Evolutionary conservation across 352 stramenopile species (phyloP), one percentile per base, ranked within the genome.

Genomic region (Phytophthora pini): DNA sequence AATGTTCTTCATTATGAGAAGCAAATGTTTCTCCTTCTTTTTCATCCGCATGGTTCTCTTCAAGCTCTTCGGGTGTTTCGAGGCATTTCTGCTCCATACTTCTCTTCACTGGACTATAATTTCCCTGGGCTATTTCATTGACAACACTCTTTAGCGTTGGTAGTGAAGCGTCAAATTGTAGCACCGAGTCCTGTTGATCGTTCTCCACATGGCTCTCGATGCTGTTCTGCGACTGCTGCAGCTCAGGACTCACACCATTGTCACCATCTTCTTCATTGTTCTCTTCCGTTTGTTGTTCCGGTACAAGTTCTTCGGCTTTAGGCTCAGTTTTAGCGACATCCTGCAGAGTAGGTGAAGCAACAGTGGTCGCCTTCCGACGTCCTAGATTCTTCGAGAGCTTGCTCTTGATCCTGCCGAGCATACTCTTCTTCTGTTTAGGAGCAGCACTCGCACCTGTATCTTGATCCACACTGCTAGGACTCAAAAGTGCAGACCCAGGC

Each of bases 321-420:
- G 56, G 56, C 41, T 79, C 64, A 3, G 8, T 51, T 52, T 48
- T 61, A 31, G 53, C 31, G 29, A 84, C 31, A 61, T 87, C 65
- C 20, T 77, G 64, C 27, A 80, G 64, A 7, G 70, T 72, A 13
- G 72, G 72, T 10, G 75, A 79, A 10, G 40, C 58, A 13, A 61
- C 52, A 15, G 53, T 17, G 11, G 51, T 56, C 7, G 68, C 77
- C 32, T 86, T 82, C 50, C 79, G 77, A 47, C 68, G 73, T 10
- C 79, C 70, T 4, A 92, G 61, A 29, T 82, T 90, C 13, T 46
- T 76, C 2, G 68, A 69, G 36, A 93, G 68, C 24, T 79, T 89
- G 44, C 78, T 91, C 65, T 89, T 91, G 72, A 93, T 78, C n/a
- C 70, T 65, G 11, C 80, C 79, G 65, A 93, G 81, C 24, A 91